A percentile compares a stretch with the other conserved stretches of the same genome.
Conservation (phyloP, 352 stramenopile genomes). For the Globisporangium parvum region DNA sequence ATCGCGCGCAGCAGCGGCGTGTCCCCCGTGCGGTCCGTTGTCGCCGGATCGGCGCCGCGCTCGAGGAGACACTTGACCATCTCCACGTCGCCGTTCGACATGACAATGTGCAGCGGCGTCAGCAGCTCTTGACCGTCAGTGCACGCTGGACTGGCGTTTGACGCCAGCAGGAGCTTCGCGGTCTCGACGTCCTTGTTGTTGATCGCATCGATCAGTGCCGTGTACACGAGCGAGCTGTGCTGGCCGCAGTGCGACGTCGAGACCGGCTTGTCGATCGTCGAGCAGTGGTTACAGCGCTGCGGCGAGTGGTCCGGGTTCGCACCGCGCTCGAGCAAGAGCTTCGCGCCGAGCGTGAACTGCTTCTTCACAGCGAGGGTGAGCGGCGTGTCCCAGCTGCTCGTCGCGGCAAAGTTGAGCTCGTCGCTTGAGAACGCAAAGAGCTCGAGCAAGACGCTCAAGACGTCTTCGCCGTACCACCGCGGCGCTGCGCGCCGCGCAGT, state of each 20-base stretch:
- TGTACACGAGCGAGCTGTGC: conserved; percentile 8
- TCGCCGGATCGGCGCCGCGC: conserved; percentile 37
- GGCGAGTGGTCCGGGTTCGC: conserved; percentile 52
- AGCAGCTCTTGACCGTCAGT: conserved; percentile 27
- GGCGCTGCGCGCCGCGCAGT: background rate
- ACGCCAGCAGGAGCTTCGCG: conserved; percentile 30
- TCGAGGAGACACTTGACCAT: conserved; percentile 40
- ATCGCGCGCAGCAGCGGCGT: conserved; percentile 47
- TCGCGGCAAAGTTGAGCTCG: conserved; percentile 3
- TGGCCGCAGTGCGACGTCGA: conserved; percentile 3
- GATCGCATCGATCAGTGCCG: conserved; percentile 37
- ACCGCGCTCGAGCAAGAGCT: conserved; percentile 29
- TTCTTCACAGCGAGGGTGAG: conserved; percentile 31
- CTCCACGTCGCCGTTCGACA: conserved; percentile 25
- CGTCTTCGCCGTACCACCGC: conserved; percentile 9
- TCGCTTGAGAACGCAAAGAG: conserved; percentile 4
- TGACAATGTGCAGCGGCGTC: conserved; percentile 46
- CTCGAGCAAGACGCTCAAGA: conserved; percentile 7
- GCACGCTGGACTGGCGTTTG: conserved; percentile 36
- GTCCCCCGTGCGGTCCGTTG: conserved; percentile 27
- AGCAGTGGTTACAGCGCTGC: conserved; percentile 31
- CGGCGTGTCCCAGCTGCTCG: conserved; percentile 20
- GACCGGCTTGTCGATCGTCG: conserved; percentile 7
- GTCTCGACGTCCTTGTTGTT: conserved; percentile 27
- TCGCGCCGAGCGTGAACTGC: conserved; percentile 30